Conservation (phyloP, 768 basidiomycete species). For the Mycena metata region DNA sequence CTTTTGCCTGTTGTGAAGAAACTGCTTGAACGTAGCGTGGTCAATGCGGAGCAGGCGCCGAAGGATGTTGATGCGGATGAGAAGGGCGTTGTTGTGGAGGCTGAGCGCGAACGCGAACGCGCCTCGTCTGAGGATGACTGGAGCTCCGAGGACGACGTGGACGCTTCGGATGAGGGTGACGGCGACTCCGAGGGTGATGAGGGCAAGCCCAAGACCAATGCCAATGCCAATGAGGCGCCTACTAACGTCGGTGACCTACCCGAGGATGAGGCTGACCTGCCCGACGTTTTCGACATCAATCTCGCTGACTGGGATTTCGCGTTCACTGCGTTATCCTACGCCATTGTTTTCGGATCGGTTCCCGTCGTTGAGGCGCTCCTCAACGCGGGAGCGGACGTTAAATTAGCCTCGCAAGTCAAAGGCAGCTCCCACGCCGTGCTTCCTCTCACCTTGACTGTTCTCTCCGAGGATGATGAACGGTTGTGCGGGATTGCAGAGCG, state of each 20-base stretch:
- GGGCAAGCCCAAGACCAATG: constrained; percentile 20
- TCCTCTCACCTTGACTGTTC: constrained; percentile 56
- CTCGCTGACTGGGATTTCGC: constrained; percentile 71
- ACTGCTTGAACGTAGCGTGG: constrained; percentile 63
- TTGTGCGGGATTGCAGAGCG: constrained; percentile 55
- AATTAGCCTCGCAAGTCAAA: constrained; percentile 49
- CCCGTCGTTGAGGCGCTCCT: constrained; percentile 62
- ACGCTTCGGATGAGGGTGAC: constrained; percentile 35
- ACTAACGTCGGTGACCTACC: constrained; percentile 54
- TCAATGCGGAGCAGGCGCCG: constrained; percentile 50
- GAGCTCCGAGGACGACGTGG: constrained; percentile 44
- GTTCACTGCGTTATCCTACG: constrained; percentile 66
- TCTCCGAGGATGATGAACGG: constrained; percentile 57
- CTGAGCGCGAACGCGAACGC: constrained; percentile 38
- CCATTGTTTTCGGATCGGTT: constrained; percentile 61
- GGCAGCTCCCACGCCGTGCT: constrained; percentile 42
- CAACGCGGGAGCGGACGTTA: constrained; percentile 61
- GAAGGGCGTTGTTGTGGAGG: constrained; percentile 35
- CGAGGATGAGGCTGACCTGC: constrained; percentile 62
- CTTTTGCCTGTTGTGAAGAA: constrained; percentile 58
- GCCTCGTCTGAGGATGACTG: constrained; percentile 59
- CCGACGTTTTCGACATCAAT: constrained; percentile 70
- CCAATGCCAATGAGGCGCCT: constrained; percentile 25
- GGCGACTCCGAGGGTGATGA: constrained; percentile 36
- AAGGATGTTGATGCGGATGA: constrained; percentile 45